A percentile compares a stretch with the other conserved stretches of the same genome.
These are phyloP conservation scores for Anthostomella pinea DNA, from an alignment of 2,329 filamentous ascomycete species.

Conservation along the genomic window DNA sequence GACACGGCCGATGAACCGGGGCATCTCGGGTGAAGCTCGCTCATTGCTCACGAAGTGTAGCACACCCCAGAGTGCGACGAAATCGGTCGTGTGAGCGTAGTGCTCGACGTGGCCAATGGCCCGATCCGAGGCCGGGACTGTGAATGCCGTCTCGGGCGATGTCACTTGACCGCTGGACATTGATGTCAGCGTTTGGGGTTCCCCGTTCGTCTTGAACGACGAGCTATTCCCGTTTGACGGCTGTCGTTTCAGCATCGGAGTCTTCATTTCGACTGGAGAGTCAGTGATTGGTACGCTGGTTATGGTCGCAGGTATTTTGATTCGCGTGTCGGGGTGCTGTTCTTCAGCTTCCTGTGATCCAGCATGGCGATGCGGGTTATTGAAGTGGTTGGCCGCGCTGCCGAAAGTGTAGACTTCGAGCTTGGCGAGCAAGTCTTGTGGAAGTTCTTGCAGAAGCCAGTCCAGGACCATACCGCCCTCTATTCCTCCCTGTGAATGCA, in stretches of 20 bases:
- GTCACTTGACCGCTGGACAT: conserved; percentile 9
- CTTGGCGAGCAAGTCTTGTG: conserved; percentile 62
- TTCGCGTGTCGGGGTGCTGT: conserved; percentile 32
- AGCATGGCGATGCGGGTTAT: conserved; percentile 63
- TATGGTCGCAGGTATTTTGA: conserved; percentile 32
- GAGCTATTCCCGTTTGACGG: conserved; percentile 12
- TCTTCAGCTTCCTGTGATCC: conserved; percentile 41
- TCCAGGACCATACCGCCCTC: conserved; percentile 71
- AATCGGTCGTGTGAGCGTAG: conserved; percentile 72
- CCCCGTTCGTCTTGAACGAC: conserved; percentile 25
- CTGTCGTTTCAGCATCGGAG: conserved; percentile 10
- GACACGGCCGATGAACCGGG: conserved; percentile 60
- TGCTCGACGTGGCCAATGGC: conserved; percentile 74
- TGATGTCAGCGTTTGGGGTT: conserved; percentile 32
- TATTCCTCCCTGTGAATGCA: conserved; percentile 77
- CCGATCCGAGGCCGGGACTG: conserved; percentile 38
- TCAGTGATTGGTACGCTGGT: conserved; percentile 34
- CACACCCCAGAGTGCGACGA: conserved; percentile 72
- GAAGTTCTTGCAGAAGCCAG: conserved; percentile 71
- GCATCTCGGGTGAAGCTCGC: conserved; percentile 43
- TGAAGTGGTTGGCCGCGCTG: conserved; percentile 77
- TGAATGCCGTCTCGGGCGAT: conserved; percentile 12
- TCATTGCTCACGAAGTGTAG: conserved; percentile 60
- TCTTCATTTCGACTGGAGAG: conserved; percentile 27
- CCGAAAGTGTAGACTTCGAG: conserved; percentile 79